phyloP scores from a whole-genome alignment of 192 early-diverging fungal species.

The Chytriomyces sp. region DNA sequence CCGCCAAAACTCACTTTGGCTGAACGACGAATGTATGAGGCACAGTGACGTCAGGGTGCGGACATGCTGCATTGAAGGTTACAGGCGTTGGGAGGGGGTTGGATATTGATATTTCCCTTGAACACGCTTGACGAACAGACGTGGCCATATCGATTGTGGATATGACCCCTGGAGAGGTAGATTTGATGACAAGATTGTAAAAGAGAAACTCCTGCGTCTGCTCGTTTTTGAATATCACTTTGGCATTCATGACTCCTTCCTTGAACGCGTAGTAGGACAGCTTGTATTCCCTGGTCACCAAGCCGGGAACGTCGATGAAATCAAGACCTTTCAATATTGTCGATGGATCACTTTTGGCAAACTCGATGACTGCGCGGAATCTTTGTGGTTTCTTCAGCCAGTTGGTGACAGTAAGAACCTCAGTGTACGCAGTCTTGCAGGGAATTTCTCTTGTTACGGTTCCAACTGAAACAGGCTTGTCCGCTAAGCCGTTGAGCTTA shows the following conservation, averaged over 20 bases:
- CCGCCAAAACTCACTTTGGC: constrained; percentile 54
- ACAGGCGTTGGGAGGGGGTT: constrained; percentile 59
- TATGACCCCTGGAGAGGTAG: constrained; percentile 60
- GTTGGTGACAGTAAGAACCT: constrained; percentile 55
- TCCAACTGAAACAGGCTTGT: constrained; percentile 57
- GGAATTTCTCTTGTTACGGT: constrained; percentile 61
- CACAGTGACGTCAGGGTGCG: constrained; percentile 53
- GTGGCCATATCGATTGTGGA: constrained; percentile 53
- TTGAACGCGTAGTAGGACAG: constrained; percentile 65
- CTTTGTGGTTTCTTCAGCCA: constrained; percentile 64
- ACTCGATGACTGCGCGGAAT: constrained; percentile 57
- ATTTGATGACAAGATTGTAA: constrained; percentile 61
- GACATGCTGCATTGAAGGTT: constrained; percentile 52
- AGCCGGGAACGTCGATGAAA: constrained; percentile 60
- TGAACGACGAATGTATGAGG: constrained; percentile 55
- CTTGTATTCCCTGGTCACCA: constrained; percentile 61
- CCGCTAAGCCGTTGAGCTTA: constrained; percentile 61
- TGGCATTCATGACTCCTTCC: constrained; percentile 56
- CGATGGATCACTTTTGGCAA: constrained; percentile 60
- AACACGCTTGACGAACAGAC: constrained; percentile 45
- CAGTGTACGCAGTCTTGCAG: constrained; percentile 61
- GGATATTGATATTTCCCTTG: constrained; percentile 49
- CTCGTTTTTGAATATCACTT: constrained; percentile 66
- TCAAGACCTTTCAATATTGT: constrained; percentile 65
- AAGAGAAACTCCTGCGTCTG: constrained; percentile 61